Conservation (phyloP, 2,329 filamentous ascomycete genomes). For the Sclerotinia glacialis region DNA sequence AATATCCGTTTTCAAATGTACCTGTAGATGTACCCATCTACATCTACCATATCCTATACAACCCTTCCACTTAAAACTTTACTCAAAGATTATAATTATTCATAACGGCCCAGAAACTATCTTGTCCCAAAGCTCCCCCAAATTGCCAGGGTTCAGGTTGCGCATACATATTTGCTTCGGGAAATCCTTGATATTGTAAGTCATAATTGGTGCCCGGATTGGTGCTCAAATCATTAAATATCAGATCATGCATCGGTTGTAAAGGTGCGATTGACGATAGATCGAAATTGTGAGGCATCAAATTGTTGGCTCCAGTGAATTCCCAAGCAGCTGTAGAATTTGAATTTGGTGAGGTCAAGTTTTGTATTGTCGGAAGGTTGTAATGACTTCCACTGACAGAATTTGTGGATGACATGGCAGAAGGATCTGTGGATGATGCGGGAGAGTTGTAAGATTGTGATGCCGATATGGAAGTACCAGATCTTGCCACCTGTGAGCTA, state of each 20-base stretch:
- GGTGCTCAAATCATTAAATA: conserved; percentile 52
- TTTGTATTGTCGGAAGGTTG: conserved; percentile 35
- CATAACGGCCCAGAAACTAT: conserved; percentile 56
- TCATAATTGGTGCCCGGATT: conserved; percentile 10
- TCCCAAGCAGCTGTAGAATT: conserved; percentile 26
- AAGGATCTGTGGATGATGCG: conserved; percentile 17
- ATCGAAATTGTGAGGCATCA: conserved; percentile 41
- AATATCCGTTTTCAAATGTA: not conserved
- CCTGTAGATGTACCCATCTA: not conserved
- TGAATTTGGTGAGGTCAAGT: conserved; percentile 27
- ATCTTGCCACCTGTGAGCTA: conserved; percentile 13
- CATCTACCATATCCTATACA: not conserved
- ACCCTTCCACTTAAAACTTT: not conserved
- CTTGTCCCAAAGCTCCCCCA: conserved; percentile 53
- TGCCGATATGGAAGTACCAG: conserved; percentile 5
- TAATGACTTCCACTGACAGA: conserved; percentile 24
- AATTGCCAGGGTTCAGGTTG: conserved; percentile 46
- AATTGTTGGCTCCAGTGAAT: conserved; percentile 18
- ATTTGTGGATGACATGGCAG: conserved; percentile 10
- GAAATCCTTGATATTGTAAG: conserved; percentile 15
- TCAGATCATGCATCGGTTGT: conserved; percentile 55
- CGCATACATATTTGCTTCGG: conserved; percentile 19
- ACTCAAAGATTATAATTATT: conserved; percentile 43
- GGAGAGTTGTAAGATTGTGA: conserved; percentile 16
- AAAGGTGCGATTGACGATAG: conserved; percentile 53